Conservation (phyloP, 495 filamentous ascomycete genomes). For the Neurospora sp. region DNA sequence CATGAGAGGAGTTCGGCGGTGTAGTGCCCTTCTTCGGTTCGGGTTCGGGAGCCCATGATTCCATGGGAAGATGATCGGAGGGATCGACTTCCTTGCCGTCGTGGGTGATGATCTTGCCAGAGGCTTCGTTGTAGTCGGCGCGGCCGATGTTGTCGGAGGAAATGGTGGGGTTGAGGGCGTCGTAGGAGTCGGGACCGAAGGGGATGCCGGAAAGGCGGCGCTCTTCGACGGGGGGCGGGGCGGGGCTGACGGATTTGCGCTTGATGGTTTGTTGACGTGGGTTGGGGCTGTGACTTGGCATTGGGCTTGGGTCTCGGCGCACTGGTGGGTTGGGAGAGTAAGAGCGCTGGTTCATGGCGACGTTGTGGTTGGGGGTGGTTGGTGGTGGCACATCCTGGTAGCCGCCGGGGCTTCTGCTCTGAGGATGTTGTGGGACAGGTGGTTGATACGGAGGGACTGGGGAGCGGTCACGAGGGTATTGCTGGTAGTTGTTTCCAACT, state of each 20-base stretch:
- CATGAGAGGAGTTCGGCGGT: constrained; percentile 35
- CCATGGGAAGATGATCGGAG: constrained; percentile 82
- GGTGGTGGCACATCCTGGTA: constrained; percentile 28
- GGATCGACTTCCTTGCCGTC: constrained; percentile 86
- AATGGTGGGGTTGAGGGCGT: constrained; percentile 55
- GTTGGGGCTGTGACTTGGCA: constrained; percentile 16
- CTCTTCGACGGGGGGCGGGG: constrained; percentile 46
- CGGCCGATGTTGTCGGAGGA: constrained; percentile 20
- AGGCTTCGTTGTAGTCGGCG: constrained; percentile 33
- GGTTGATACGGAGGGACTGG: not conserved
- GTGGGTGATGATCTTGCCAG: constrained; percentile 63
- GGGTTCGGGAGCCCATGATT: constrained; percentile 90
- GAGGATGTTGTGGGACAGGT: not conserved
- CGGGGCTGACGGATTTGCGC: constrained; percentile 71
- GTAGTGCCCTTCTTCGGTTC: constrained; percentile 55
- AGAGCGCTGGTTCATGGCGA: constrained; percentile 32
- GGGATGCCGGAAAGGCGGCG: constrained; percentile 55
- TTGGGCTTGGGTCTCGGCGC: constrained; percentile 16
- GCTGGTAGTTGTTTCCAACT: not conserved
- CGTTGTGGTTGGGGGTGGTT: constrained; percentile 20
- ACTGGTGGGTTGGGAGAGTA: constrained; percentile 48
- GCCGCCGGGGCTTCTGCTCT: constrained; percentile 23
- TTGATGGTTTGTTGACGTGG: constrained; percentile 43
- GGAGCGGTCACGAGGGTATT: not conserved
- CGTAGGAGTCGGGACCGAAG: constrained; percentile 84